Evolutionary conservation across 2,329 filamentous ascomycete genomes (phyloP).

Genomic region (Aspergillus costaricaensis): DNA sequence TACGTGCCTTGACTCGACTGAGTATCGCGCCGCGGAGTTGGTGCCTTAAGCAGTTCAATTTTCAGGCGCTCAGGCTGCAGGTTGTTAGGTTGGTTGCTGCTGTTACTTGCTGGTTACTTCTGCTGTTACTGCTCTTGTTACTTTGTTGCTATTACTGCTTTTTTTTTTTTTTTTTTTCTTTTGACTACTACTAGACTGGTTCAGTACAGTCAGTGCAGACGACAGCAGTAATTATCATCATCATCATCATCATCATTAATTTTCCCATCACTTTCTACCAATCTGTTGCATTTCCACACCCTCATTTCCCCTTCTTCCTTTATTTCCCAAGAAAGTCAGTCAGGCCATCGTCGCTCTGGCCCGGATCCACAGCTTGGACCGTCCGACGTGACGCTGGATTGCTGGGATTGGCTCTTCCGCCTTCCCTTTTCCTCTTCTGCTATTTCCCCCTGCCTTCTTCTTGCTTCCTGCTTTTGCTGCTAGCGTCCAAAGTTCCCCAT

Average conservation of each 20-base stretch:
- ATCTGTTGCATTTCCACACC: neutral
- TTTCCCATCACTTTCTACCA: neutral
- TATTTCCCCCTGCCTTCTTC: constrained; percentile 21
- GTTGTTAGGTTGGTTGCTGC: constrained; percentile 14
- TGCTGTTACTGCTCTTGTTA: no score
- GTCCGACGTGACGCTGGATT: constrained; percentile 24
- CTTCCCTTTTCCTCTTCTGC: constrained; percentile 21
- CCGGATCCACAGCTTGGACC: constrained; percentile 26
- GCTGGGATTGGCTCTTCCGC: constrained; percentile 33
- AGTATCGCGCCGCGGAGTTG: constrained; percentile 10
- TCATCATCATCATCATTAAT: no score
- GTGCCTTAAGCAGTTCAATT: constrained; percentile 18
- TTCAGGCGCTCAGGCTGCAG: constrained; percentile 26
- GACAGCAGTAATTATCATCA: neutral
- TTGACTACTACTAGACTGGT: neutral
- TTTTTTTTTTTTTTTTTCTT: no score
- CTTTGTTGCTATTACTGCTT: no score
- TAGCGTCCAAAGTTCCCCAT: constrained; percentile 16
- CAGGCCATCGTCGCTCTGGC: constrained; percentile 32
- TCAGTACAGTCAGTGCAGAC: neutral
- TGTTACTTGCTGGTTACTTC: neutral
- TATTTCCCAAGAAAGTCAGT: constrained; percentile 12
- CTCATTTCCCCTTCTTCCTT: constrained; percentile 6
- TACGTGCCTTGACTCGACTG: constrained; percentile 1
- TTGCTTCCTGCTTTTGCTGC: constrained; percentile 18